Conservation (phyloP, 2,329 filamentous ascomycete species). For the Trichoderma aggressivum region DNA sequence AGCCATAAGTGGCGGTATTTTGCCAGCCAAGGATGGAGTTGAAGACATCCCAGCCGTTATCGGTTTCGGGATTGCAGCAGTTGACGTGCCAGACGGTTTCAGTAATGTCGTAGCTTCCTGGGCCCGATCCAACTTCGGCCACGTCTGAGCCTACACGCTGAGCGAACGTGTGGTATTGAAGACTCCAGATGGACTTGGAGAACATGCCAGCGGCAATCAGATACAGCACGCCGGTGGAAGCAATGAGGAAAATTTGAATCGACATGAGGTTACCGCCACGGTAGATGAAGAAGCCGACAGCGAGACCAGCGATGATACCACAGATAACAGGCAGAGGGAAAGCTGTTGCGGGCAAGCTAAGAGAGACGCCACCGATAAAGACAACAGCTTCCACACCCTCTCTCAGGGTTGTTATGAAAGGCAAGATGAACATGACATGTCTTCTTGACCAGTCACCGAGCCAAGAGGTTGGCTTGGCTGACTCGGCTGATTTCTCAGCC, state of each 20-base stretch:
- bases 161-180: constrained; percentile 59
- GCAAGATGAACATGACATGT: constrained; percentile 74
- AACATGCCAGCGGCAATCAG: constrained; percentile 78
- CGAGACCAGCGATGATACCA: constrained; percentile 59
- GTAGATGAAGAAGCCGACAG: constrained; percentile 69
- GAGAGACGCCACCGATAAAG: constrained; percentile 73
- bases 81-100: constrained; percentile 81
- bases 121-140: constrained; percentile 55
- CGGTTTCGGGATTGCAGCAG: constrained; percentile 60
- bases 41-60: constrained; percentile 71
- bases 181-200: constrained; percentile 68
- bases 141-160: constrained; percentile 55
- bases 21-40: constrained; percentile 73
- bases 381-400: constrained; percentile 76
- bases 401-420: constrained; percentile 72
- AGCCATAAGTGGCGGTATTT: constrained; percentile 84
- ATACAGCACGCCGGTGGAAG: constrained; percentile 76
- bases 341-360: constrained; percentile 63
- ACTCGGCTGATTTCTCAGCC: constrained; percentile 42
- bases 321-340: constrained; percentile 68
- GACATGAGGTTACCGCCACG: constrained; percentile 31
- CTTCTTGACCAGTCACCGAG: constrained; percentile 58
- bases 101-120: constrained; percentile 63
- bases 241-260: constrained; percentile 68
- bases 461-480: constrained; percentile 32